Evolutionary conservation across 108 stramenopile genomes (phyloP), one percentile per base, ranked within the genome.

Genomic region (Cyclotella cryptica): DNA sequence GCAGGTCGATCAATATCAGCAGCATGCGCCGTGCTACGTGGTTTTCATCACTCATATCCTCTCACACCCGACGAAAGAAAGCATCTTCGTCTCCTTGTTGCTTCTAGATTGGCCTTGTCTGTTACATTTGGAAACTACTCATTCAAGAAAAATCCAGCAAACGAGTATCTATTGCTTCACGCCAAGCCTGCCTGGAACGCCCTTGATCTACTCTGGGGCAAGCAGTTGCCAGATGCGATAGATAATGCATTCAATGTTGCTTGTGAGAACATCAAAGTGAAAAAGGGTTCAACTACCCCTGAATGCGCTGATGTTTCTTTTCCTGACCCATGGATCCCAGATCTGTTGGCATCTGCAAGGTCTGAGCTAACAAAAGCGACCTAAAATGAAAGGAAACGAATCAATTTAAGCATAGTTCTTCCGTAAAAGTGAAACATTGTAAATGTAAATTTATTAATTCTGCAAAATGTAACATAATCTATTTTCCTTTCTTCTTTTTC

Each of bases 151-250:
- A 88, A 94, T 69, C 96, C 96, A 15, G 83, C 71, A 18, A 96
- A 96, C 55, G 83, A 92, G 49, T 96, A 96, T 65, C 65, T 96
- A 14, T 69, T 96, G 66, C 72, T 96, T 11, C 96, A 96, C 78
- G 86, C 96, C 11, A 70, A 89, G 71, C 96, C 96, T 24, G 91
- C 88, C 2, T 96, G 96, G 96, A 75, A 91, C 14, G 88, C 96
- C 17, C 83, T 96, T 15, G 85, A 78, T 61, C 59, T 92, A 57
- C 59, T 96, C 21, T 96, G 95, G 95, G 90, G 88, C 17, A 67
- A 72, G n/a, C 40, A 59, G 14, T 71, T 79, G 41, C 75, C 64
- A 15, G 52, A 77, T 17, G 78, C 66, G 10, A 52, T 94, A 27
- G 80, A 88, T 18, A 51, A 74, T 44, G 55, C 90, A 10, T 94